These are phyloP conservation scores for Heterococcus sp. DNA, from an alignment of 108 stramenopile genomes.

Conservation along the genomic window DNA sequence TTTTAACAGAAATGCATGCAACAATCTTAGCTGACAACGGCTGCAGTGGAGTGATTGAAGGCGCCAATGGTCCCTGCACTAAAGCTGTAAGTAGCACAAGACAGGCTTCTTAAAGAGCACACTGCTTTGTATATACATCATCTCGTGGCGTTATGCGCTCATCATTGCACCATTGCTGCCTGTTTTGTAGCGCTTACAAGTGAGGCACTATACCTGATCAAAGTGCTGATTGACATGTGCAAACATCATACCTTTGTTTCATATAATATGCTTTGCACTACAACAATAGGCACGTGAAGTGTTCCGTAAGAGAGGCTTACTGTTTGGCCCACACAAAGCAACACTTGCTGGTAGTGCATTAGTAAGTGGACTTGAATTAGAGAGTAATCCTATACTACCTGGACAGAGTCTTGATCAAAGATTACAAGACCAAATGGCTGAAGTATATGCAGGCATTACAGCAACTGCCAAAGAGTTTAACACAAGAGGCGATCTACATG, in stretches of 20 bases:
- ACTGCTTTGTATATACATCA: too few relatives aligned
- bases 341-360: slow-evolving; percentile 80
- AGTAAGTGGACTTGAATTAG: slow-evolving; percentile 66
- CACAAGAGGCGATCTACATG: slow-evolving; percentile 80
- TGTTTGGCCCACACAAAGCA: slow-evolving; percentile 81
- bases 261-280: too few relatives aligned
- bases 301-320: slow-evolving; percentile 78
- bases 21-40: slow-evolving; percentile 80
- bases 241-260: too few relatives aligned
- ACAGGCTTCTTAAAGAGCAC: too few relatives aligned
- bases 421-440: slow-evolving; percentile 67
- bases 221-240: too few relatives aligned
- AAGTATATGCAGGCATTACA: slow-evolving; percentile 81
- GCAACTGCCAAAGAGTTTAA: slow-evolving; percentile 87
- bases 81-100: slow-evolving; percentile 51
- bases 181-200: too few relatives aligned
- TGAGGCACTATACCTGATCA: too few relatives aligned
- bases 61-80: slow-evolving; percentile 74
- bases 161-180: too few relatives aligned
- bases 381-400: slow-evolving; percentile 19
- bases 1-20: slow-evolving; percentile 58
- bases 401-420: slow-evolving; percentile 66
- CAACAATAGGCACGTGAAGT: background rate
- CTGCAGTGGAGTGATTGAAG: slow-evolving; percentile 84
- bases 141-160: too few relatives aligned